Evolutionary conservation across 2,329 filamentous ascomycete species (phyloP).

Genomic region (Diaporthe longicolla): DNA sequence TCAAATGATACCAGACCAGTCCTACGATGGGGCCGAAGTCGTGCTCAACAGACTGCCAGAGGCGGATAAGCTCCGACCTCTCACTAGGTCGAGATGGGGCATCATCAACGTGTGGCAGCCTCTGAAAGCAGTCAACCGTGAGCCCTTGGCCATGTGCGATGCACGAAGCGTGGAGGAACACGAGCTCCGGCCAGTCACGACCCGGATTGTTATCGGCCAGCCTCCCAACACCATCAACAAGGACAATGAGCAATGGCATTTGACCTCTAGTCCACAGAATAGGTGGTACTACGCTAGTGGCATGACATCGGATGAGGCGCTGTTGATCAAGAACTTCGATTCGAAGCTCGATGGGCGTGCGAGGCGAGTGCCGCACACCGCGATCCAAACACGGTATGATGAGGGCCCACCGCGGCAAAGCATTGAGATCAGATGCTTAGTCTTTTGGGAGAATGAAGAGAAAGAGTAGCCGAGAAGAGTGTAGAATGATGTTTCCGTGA

Average conservation of each 20-base stretch:
- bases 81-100: neutral
- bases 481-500: neutral
- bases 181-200: slow-evolving; percentile 4
- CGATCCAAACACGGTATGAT: slow-evolving; percentile 15
- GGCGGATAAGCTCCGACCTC: slow-evolving; percentile 5
- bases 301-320: slow-evolving; percentile 64
- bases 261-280: slow-evolving; percentile 50
- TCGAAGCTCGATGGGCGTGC: slow-evolving; percentile 20
- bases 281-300: slow-evolving; percentile 67
- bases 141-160: slow-evolving; percentile 13
- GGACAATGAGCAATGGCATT: slow-evolving; percentile 20
- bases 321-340: slow-evolving; percentile 73
- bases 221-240: slow-evolving; percentile 6
- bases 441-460: slow-evolving; percentile 18
- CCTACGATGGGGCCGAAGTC: slow-evolving; percentile 10
- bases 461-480: neutral
- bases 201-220: slow-evolving; percentile 10
- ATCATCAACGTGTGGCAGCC: slow-evolving; percentile 19
- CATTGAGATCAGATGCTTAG: slow-evolving; percentile 39
- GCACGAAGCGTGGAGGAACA: slow-evolving; percentile 4
- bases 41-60: slow-evolving; percentile 6
- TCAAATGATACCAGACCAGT: neutral
- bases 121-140: slow-evolving; percentile 1
- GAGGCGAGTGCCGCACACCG: slow-evolving; percentile 27
- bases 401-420: slow-evolving; percentile 32